Evolutionary conservation across 768 basidiomycete genomes (phyloP), one percentile per base, ranked within the genome.

Genomic region (Rhodotorula kratochvilovae): DNA sequence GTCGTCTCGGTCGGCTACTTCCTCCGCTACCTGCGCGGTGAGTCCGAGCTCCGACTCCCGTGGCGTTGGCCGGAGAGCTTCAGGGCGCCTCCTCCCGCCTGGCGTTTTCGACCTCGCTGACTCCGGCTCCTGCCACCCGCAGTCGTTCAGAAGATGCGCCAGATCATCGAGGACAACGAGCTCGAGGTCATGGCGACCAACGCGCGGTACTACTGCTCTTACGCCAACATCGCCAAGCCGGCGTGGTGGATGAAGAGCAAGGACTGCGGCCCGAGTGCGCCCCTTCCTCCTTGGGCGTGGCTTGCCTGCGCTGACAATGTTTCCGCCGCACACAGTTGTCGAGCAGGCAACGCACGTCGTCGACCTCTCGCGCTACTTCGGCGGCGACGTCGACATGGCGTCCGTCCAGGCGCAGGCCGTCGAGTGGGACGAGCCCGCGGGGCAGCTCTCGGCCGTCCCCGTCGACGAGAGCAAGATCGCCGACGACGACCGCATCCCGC

Each of bases 201-300:
- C 75, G 94, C 93, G 15, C 89, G 95, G 68, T 99, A 97, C 81
- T 92, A 91, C 19, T 89, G 88, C 77, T 91, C 90, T 51, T 94
- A 92, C 77, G 61, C 64, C 8, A 67, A 68, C 58, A 74, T 70
- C 45, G 53, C 85, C 19, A 91, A 92, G 81, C 85, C 85, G 6
- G 89, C 92, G 73, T 94, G 92, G 92, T 94, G 92, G 92, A 88
- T 92, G 83, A 93, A 92, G 82, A 86, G 89, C 33, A 90, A 86
- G 83, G 90, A 89, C 89, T 87, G 61, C 53, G 75, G 75, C 45
- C 71, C 68, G 25, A 56, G 64, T 65, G 33, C 43, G 64, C 58
- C 10, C 15, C n/a, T n/a, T n/a, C 23, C 12, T 1, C 16, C 43
- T 3, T 43, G 3, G 43, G 17, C 45, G 19, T 23, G 2, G 12